phyloP scores from a whole-genome alignment of 768 basidiomycete species.

The Russula sp. region DNA sequence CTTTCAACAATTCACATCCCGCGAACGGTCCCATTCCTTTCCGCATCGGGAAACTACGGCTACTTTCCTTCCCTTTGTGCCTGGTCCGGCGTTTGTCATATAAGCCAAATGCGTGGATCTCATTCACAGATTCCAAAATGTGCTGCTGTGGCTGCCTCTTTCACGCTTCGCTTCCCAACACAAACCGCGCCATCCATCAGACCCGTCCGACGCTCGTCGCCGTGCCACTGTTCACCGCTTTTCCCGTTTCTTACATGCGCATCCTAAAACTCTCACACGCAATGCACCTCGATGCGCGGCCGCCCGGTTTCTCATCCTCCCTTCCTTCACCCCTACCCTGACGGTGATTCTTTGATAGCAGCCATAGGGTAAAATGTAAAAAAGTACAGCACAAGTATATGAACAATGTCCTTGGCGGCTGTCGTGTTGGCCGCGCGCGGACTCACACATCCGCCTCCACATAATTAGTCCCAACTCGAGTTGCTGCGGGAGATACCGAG shows the following conservation, averaged over 20 bases:
- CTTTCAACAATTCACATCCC: slow-evolving; percentile 19
- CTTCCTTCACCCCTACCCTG: background rate
- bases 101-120: slow-evolving; percentile 21
- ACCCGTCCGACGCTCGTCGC: slow-evolving; percentile 18
- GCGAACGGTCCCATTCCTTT: slow-evolving; percentile 18
- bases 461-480: slow-evolving; percentile 12
- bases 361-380: background rate
- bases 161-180: slow-evolving; percentile 8
- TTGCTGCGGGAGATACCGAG: slow-evolving; percentile 13
- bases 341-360: slow-evolving; percentile 13
- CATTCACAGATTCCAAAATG: slow-evolving; percentile 17
- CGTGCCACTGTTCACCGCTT: slow-evolving; percentile 17
- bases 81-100: slow-evolving; percentile 20
- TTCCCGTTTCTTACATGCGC: slow-evolving; percentile 9
- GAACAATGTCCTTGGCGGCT: slow-evolving; percentile 6
- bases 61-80: slow-evolving; percentile 18
- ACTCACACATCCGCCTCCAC: slow-evolving; percentile 15
- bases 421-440: slow-evolving; percentile 13
- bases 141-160: background rate
- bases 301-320: slow-evolving; percentile 2
- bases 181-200: slow-evolving; percentile 18
- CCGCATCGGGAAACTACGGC: slow-evolving; percentile 15
- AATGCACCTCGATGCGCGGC: slow-evolving; percentile 8
- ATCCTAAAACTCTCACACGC: slow-evolving; percentile 3
- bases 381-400: background rate